Conservation (phyloP, 2,329 filamentous ascomycete genomes). For the Epicoccum nigrum region DNA sequence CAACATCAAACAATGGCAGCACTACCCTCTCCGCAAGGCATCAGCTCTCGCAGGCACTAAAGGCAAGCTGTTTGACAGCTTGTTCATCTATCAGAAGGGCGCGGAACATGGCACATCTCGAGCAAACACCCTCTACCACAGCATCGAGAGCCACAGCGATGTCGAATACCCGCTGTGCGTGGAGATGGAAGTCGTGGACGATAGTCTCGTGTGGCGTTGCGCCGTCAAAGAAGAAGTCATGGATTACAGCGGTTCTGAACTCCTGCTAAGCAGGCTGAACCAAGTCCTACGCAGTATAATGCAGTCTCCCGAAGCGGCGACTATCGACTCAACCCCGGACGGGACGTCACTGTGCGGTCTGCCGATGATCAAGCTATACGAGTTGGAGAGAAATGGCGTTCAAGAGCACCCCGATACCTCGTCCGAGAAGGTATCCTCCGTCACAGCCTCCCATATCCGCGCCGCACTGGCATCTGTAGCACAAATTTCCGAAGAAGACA, state of each 20-base stretch:
- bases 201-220: conserved; percentile 70
- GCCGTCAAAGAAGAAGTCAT: conserved; percentile 69
- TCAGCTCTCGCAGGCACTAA: conserved; percentile 58
- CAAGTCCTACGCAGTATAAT: conserved; percentile 64
- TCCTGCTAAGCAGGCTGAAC: conserved; percentile 66
- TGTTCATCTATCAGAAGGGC: conserved; percentile 69
- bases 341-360: conserved; percentile 70
- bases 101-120: conserved; percentile 53
- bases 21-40: conserved; percentile 76
- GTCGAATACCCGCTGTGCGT: conserved; percentile 84
- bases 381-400: background rate
- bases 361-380: conserved; percentile 32
- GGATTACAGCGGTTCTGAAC: conserved; percentile 52
- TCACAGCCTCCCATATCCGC: conserved; percentile 50
- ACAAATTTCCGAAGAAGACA: conserved; percentile 61
- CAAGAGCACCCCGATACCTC: background rate
- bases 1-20: conserved; percentile 72
- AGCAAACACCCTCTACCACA: conserved; percentile 62
- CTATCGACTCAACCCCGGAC: conserved; percentile 60
- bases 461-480: conserved; percentile 63
- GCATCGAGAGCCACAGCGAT: conserved; percentile 67
- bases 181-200: conserved; percentile 71
- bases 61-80: conserved; percentile 64
- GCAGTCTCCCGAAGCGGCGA: conserved; percentile 52
- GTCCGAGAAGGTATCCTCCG: conserved; percentile 30